Base-by-base conservation (phyloP, 1,284 basidiomycete species). In the Anthracocystis panici-leucophaei region DNA sequence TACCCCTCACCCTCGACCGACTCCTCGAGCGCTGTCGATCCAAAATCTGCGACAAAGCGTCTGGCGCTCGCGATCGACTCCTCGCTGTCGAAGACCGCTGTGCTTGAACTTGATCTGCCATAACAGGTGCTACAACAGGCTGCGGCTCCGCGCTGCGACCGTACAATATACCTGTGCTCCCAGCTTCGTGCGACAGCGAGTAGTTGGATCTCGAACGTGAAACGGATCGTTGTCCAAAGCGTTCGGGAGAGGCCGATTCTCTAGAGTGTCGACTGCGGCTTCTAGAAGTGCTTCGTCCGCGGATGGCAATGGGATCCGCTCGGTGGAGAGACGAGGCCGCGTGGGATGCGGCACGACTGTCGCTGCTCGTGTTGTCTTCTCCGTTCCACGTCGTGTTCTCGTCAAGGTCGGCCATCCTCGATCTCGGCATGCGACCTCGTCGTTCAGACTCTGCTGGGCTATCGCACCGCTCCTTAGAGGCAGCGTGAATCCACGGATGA, bases 321-420 rank as follows among this genome's bases (percentile, higher is more conserved):
- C 73, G 44, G 49, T 53, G 54, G 3, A 59, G 31, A 20, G 64
- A 67, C n/a, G 48, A 29, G 6, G 51, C 29, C 2, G 35, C 51
- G 14, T 52, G 52, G 5, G 58, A 64, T 16, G 58, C 65, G 9
- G 57, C 49, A 25, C 71, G 57, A 29, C 53, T 60, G 18, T 57
- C 54, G 62, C 52, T 66, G 66, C 63, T 59, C 2, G 46, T 50
- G 5, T 50, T 53, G 5, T 64, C 60, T 9, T 75, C 73, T 10
- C 64, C 73, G n/a, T 60, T 76, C 74, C 74, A 76, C 0, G 62
- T 76, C 16, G 69, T 65, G 60, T 76, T 76, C 55, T 76, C 74
- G 52, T 76, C 74, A 7, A 76, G 59, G 42, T 76, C 74, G 3
- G 67, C 74, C 74, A 76, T 76, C 18, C 74, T 45, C 23, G 61